Conservation (phyloP, 148 eudicot genomes). For the Chenopodium suecicum region DNA sequence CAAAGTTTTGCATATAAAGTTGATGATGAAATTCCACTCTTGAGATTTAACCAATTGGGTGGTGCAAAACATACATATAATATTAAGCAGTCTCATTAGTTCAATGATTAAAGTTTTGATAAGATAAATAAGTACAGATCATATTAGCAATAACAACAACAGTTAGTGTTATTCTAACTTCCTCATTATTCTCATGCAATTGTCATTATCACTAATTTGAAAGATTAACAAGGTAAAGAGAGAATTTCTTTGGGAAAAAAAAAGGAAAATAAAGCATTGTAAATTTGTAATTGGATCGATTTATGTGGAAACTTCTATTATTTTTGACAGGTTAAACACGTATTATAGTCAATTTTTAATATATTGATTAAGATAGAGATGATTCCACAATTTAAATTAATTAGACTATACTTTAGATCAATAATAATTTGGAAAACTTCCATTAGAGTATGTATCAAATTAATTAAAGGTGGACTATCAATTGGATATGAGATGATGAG, state of each 20-base stretch:
- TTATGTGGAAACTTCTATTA: too few relatives aligned
- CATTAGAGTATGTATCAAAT: too few relatives aligned
- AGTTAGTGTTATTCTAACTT: background rate
- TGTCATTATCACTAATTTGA: background rate
- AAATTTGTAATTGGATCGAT: too few relatives aligned
- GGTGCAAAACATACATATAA: background rate
- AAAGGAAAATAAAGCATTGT: background rate
- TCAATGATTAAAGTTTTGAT: background rate
- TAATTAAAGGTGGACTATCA: too few relatives aligned
- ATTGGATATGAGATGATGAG: too few relatives aligned
- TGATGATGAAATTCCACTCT: slow-evolving; percentile 20
- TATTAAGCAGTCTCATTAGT: background rate
- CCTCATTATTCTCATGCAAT: background rate
- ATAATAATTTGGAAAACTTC: too few relatives aligned
- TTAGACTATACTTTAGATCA: too few relatives aligned
- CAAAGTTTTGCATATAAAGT: slow-evolving; percentile 17
- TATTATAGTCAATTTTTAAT: too few relatives aligned
- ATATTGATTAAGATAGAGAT: too few relatives aligned
- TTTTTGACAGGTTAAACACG: too few relatives aligned
- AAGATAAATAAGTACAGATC: background rate
- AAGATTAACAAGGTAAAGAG: background rate
- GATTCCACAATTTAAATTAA: too few relatives aligned
- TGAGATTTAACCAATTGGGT: background rate
- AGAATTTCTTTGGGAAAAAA: background rate
- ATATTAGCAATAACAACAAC: background rate